A percentile compares a stretch with the other conserved stretches of the same genome.
phyloP scores from a whole-genome alignment of 169 alveolate species.

The Miamiensis avidus region DNA sequence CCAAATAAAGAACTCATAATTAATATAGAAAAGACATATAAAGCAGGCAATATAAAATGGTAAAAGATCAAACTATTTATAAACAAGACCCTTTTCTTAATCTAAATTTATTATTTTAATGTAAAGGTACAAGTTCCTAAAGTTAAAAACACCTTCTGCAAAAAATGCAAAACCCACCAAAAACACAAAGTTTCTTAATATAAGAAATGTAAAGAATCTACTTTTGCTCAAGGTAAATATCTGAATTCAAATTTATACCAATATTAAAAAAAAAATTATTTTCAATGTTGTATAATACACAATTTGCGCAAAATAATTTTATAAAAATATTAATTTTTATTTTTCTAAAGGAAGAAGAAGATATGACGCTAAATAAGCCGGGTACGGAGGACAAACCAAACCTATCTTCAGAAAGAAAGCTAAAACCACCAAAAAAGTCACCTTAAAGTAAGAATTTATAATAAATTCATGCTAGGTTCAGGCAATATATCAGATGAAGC shows the following conservation, averaged over 20 bases:
- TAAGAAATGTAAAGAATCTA: conserved; percentile 98
- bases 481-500: too few relatives aligned
- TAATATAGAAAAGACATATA: too few relatives aligned
- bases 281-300: too few relatives aligned
- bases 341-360: conserved; percentile 90
- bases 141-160: conserved; percentile 91
- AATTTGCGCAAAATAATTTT: background rate
- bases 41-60: background rate
- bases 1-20: background rate
- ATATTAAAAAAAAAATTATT: too few relatives aligned
- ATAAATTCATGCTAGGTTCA: conserved; percentile 1
- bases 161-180: conserved; percentile 92
- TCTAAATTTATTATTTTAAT: background rate
- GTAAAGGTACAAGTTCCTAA: conserved; percentile 92
- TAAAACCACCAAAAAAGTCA: conserved; percentile 98
- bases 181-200: conserved; percentile 96
- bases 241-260: too few relatives aligned
- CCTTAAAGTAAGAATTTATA: conserved; percentile 71
- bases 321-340: background rate
- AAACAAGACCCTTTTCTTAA: background rate
- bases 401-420: conserved; percentile 99
- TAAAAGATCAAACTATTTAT: background rate
- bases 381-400: conserved; percentile 99
- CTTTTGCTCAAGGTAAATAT: conserved; percentile 92
- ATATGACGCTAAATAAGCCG: conserved; percentile 98